These are phyloP conservation scores for Talinum fruticosum DNA, from an alignment of 148 eudicot species.

Conservation along the genomic window DNA sequence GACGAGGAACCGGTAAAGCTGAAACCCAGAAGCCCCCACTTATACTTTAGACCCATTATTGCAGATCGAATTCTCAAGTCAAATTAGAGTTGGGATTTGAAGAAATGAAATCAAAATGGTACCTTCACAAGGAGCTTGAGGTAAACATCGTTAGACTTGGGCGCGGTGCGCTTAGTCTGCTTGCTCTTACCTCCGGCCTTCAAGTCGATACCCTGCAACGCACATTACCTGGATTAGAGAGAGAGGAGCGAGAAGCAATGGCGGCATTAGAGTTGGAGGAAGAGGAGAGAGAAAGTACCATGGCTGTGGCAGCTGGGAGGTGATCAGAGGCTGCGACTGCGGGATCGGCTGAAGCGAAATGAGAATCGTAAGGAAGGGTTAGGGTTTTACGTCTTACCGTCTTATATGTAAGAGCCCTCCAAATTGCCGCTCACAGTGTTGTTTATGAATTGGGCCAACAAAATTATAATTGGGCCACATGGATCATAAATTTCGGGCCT, in stretches of 20 bases:
- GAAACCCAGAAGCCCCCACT: constrained; percentile 18
- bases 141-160: constrained; percentile 40
- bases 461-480: too few relatives aligned
- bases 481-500: too few relatives aligned
- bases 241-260: not conserved
- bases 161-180: constrained; percentile 41
- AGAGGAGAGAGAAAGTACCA: constrained; percentile 20
- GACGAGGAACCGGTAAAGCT: constrained; percentile 81
- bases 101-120: not conserved
- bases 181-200: constrained; percentile 47
- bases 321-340: not conserved
- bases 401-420: constrained; percentile 2
- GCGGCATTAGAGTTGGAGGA: not conserved
- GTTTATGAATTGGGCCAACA: not conserved
- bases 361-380: not conserved
- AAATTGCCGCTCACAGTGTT: too few relatives aligned
- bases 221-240: not conserved
- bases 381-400: constrained; percentile 16
- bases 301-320: constrained; percentile 10
- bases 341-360: constrained; percentile 10
- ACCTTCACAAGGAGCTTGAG: constrained; percentile 39
- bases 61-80: not conserved
- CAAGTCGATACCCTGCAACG: constrained; percentile 37
- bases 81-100: not conserved
- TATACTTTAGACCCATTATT: not conserved